Conservation (phyloP, 352 stramenopile genomes). For the Aphanomyces invadans region DNA sequence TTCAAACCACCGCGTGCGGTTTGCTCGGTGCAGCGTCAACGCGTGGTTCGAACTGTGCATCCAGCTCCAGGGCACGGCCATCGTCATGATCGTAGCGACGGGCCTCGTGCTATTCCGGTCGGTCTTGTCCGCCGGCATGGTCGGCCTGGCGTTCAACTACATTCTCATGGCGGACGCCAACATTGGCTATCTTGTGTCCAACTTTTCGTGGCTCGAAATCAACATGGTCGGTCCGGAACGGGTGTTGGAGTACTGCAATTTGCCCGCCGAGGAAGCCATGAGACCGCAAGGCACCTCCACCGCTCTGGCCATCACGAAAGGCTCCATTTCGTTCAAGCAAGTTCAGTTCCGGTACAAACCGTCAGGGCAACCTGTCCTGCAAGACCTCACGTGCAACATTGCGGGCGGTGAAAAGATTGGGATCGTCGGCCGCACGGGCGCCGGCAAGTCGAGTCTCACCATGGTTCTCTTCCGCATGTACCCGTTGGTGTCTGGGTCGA, state of each 20-base stretch:
- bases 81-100: conserved; percentile 71
- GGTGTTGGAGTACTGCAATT: conserved; percentile 68
- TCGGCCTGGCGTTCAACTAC: conserved; percentile 87
- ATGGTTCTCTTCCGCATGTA: conserved; percentile 73
- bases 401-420: conserved; percentile 60
- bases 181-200: conserved; percentile 72
- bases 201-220: conserved; percentile 84
- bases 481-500: conserved; percentile 38
- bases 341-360: conserved; percentile 51
- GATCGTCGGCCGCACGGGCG: conserved; percentile 83
- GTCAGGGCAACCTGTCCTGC: conserved; percentile 30
- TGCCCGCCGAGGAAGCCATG: too few species aligned
- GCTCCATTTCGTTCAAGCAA: conserved; percentile 32
- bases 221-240: conserved; percentile 88
- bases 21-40: conserved; percentile 52
- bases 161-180: conserved; percentile 78
- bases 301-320: conserved; percentile 43
- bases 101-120: conserved; percentile 48
- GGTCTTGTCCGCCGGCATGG: conserved; percentile 52
- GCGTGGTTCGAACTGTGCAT: conserved; percentile 80
- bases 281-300: conserved; percentile 32
- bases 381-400: conserved; percentile 36
- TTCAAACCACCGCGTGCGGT: conserved; percentile 60
- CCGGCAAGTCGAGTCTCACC: conserved; percentile 85
- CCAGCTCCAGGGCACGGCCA: conserved; percentile 72